phyloP scores from a whole-genome alignment of 2,329 filamentous ascomycete species.

The Scleromitrula shiraiana region DNA sequence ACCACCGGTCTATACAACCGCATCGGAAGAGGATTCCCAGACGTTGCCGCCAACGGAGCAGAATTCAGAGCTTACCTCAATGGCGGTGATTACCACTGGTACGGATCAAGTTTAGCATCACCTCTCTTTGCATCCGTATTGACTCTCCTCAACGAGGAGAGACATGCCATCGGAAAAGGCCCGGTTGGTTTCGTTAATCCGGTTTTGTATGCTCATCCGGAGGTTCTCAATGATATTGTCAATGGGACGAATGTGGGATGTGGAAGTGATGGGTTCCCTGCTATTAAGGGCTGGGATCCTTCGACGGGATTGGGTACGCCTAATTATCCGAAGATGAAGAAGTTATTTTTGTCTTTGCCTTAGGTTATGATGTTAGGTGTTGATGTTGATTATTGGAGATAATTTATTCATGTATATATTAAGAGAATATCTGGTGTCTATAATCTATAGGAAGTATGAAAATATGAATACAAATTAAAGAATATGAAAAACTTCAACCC shows the following conservation, averaged over 20 bases:
- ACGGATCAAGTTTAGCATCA: conserved; percentile 16
- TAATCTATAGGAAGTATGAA: too few relatives aligned
- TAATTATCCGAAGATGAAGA: conserved; percentile 24
- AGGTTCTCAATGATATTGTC: conserved; percentile 31
- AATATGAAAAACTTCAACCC: too few relatives aligned
- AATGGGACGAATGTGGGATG: conserved; percentile 26
- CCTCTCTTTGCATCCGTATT: conserved; percentile 20
- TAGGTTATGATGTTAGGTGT: conserved; percentile 4
- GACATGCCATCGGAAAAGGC: background rate
- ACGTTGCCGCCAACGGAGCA: conserved; percentile 45
- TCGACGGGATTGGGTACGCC: conserved; percentile 23
- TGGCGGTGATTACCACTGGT: conserved; percentile 11
- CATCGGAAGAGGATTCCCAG: conserved; percentile 44
- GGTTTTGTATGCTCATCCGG: conserved; percentile 10
- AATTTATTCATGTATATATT: too few relatives aligned
- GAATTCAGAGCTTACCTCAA: conserved; percentile 12
- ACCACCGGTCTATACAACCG: conserved; percentile 41
- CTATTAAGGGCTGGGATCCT: conserved; percentile 25
- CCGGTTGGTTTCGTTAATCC: conserved; percentile 9
- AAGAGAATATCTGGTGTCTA: too few relatives aligned
- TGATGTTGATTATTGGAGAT: background rate
- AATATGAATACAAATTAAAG: too few relatives aligned
- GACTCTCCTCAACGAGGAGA: conserved; percentile 14
- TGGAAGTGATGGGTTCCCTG: conserved; percentile 31
- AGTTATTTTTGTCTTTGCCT: conserved; percentile 19